These are phyloP conservation scores for Irpex sp. DNA, from an alignment of 1,284 basidiomycete genomes.

Conservation along the genomic window DNA sequence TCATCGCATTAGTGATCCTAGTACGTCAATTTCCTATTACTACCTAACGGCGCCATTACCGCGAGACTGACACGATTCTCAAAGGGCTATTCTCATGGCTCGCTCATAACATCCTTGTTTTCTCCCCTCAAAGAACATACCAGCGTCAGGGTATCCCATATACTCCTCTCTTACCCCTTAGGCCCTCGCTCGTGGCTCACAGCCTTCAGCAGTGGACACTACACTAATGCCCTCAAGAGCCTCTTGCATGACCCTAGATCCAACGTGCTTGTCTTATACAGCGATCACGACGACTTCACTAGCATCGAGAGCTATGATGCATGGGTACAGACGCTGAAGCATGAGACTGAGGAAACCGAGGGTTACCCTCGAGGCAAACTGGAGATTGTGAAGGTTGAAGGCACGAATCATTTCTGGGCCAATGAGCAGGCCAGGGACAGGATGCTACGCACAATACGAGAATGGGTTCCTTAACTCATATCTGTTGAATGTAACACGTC, in stretches of 20 bases:
- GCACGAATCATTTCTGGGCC: slow-evolving; percentile 47
- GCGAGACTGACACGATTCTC: background rate
- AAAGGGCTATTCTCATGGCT: slow-evolving; percentile 81
- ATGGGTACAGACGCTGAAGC: slow-evolving; percentile 47
- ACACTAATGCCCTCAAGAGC: slow-evolving; percentile 45
- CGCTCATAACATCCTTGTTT: slow-evolving; percentile 64
- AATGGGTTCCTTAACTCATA: slow-evolving; percentile 17
- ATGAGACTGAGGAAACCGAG: slow-evolving; percentile 16
- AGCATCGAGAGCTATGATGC: slow-evolving; percentile 44
- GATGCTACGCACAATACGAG: slow-evolving; percentile 14
- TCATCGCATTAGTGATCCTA: slow-evolving; percentile 47
- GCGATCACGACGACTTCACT: slow-evolving; percentile 75
- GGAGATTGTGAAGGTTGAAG: slow-evolving; percentile 30
- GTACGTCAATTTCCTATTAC: slow-evolving; percentile 35
- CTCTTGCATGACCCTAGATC: slow-evolving; percentile 41
- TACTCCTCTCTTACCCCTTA: slow-evolving; percentile 77
- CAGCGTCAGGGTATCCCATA: slow-evolving; percentile 50
- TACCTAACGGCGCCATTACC: no score
- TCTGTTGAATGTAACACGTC: background rate
- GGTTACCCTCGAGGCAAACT: slow-evolving; percentile 16
- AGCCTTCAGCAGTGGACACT: slow-evolving; percentile 54
- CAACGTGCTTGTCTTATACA: slow-evolving; percentile 62
- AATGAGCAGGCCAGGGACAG: slow-evolving; percentile 13
- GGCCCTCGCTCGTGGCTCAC: slow-evolving; percentile 67
- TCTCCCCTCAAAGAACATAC: slow-evolving; percentile 39